Evolutionary conservation across 2,329 filamentous ascomycete genomes (phyloP).

Genomic region (Cryphonectria naterciae): DNA sequence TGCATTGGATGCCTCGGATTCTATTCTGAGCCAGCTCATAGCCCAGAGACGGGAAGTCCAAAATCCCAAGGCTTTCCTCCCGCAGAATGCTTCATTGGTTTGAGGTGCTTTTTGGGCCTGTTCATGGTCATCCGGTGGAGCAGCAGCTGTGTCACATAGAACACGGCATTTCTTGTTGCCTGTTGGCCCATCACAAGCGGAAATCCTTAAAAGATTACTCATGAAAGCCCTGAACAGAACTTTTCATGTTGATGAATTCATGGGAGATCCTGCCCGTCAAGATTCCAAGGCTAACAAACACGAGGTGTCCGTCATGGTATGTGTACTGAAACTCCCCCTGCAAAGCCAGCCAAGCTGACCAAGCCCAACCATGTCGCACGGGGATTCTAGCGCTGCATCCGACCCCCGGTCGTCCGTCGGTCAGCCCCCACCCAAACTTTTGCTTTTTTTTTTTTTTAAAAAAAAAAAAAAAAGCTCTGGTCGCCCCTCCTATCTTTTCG

Average conservation of each 20-base stretch:
- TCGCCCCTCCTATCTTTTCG: too few relatives aligned
- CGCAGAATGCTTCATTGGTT: background rate
- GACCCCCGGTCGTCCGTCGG: background rate
- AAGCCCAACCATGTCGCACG: background rate
- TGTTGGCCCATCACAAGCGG: background rate
- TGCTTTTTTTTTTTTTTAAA: too few relatives aligned
- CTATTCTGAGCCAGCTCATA: background rate
- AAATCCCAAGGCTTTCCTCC: background rate
- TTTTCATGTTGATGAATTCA: background rate
- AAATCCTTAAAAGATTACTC: background rate
- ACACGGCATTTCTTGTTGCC: constrained; percentile 9
- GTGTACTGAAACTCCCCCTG: too few relatives aligned
- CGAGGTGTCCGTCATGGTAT: background rate
- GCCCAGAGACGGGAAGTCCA: background rate
- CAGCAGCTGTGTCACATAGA: background rate
- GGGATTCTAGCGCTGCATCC: constrained; percentile 1
- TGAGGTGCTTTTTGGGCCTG: background rate
- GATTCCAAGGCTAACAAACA: background rate
- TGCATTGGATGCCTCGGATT: background rate
- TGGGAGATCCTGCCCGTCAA: background rate
- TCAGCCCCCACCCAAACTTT: constrained; percentile 1
- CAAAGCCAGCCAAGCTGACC: background rate
- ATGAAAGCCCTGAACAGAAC: background rate
- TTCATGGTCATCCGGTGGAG: background rate
- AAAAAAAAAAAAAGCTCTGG: constrained; percentile 25